Evolutionary conservation across 1,139 yeast species (phyloP).

Genomic region (Blastobotrys persicus): DNA sequence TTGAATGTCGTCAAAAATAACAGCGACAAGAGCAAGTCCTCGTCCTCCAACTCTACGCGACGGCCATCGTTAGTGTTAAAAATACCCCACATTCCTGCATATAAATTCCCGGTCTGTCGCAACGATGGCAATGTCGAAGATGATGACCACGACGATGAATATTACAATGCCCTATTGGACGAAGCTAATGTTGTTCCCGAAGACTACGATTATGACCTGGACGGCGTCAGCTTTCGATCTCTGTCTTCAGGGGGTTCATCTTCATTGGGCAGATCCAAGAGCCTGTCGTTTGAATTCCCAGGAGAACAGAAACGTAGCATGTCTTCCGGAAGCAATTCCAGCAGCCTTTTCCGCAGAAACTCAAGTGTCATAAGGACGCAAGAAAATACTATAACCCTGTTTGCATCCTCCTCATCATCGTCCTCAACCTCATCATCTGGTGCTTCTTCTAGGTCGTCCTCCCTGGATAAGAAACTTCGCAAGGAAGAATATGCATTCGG

Average conservation of each 20-base stretch:
- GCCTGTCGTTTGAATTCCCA: slow-evolving; percentile 11
- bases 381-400: slow-evolving; percentile 28
- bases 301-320: neutral
- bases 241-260: slow-evolving; percentile 15
- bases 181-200: slow-evolving; percentile 32
- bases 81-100: slow-evolving; percentile 5
- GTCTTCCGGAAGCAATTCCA: slow-evolving; percentile 16
- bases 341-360: slow-evolving; percentile 14
- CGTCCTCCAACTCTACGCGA: slow-evolving; percentile 6
- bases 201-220: slow-evolving; percentile 22
- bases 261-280: slow-evolving; percentile 12
- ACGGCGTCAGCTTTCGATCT: slow-evolving; percentile 19
- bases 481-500: slow-evolving; percentile 6
- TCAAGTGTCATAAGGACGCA: slow-evolving; percentile 22
- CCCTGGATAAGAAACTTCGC: slow-evolving; percentile 5
- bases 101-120: no score
- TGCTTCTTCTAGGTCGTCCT: slow-evolving; percentile 13
- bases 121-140: neutral
- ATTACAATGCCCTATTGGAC: slow-evolving; percentile 28
- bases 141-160: slow-evolving; percentile 21
- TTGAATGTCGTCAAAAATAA: neutral
- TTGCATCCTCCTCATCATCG: slow-evolving; percentile 14
- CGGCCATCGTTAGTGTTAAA: slow-evolving; percentile 10
- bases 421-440: slow-evolving; percentile 9
- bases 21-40: neutral